These are phyloP conservation scores for Bonia amplexicaulis DNA, from an alignment of 176 grass and related monocot genomes.

Conservation along the genomic window DNA sequence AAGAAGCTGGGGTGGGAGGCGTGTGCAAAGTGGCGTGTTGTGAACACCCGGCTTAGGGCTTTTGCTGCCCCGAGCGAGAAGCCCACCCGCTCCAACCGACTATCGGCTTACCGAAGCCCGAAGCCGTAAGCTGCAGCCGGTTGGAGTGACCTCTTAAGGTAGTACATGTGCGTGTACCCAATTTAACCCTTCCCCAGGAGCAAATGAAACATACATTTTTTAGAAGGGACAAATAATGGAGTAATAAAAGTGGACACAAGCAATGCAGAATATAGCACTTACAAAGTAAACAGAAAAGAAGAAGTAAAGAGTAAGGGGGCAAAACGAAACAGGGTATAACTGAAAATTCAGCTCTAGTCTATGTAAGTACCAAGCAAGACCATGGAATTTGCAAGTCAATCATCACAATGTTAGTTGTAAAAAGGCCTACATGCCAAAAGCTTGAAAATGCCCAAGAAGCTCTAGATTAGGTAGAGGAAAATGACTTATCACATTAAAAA, in stretches of 20 bases:
- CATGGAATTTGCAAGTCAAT: neutral
- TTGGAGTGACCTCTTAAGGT: neutral
- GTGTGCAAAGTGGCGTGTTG: too few relatives aligned
- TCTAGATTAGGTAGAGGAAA: neutral
- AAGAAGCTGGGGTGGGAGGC: too few relatives aligned
- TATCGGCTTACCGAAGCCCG: too few relatives aligned
- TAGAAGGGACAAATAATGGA: neutral
- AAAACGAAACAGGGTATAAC: neutral
- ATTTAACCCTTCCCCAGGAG: neutral
- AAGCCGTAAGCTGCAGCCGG: too few relatives aligned
- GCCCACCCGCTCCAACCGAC: too few relatives aligned
- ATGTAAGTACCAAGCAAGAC: neutral
- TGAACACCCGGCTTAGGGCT: too few relatives aligned
- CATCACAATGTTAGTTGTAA: neutral
- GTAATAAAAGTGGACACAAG: neutral
- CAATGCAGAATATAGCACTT: neutral
- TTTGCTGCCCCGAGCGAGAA: too few relatives aligned
- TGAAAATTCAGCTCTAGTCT: neutral
- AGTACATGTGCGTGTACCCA: neutral
- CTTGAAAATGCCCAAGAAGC: neutral
- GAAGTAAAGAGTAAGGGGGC: neutral
- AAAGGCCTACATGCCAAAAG: neutral
- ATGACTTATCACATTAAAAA: neutral
- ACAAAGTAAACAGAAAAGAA: neutral
- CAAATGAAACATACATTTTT: neutral